Evolutionary conservation across 805 yeast genomes (phyloP).

Genomic region (Diddensiella caesifluorescens): DNA sequence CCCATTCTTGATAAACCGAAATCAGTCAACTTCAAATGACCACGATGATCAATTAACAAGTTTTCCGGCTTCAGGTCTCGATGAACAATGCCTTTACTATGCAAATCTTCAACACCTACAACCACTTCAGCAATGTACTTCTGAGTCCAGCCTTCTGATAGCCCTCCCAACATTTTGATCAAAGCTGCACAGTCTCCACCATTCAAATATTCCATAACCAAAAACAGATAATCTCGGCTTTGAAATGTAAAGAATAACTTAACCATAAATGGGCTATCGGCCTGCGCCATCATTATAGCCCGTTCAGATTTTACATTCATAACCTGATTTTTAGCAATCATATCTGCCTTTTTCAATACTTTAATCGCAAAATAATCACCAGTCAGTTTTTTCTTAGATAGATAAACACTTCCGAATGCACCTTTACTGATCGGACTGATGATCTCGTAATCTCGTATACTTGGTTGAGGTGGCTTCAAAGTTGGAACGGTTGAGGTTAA

Average conservation of each 20-base stretch:
- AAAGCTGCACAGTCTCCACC: constrained; percentile 96
- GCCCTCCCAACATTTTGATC: constrained; percentile 70
- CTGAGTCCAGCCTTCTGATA: constrained; percentile 78
- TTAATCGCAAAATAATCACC: constrained; percentile 96
- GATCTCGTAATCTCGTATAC: constrained; percentile 83
- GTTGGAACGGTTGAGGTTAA: constrained; percentile 46
- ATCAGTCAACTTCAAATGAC: constrained; percentile 90
- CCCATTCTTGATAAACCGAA: constrained; percentile 93
- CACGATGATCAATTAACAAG: constrained; percentile 72
- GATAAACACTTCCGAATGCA: constrained; percentile 92
- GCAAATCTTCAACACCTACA: constrained; percentile 86
- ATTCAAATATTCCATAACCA: constrained; percentile 93
- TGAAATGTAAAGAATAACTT: constrained; percentile 85
- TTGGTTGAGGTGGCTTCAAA: constrained; percentile 55
- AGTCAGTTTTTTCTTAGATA: constrained; percentile 75
- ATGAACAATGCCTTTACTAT: constrained; percentile 82
- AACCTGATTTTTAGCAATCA: constrained; percentile 96
- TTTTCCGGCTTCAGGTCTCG: constrained; percentile 96
- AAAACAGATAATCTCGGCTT: constrained; percentile 73
- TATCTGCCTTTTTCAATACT: constrained; percentile 84
- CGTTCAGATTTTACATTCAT: constrained; percentile 91
- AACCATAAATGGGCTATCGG: constrained; percentile 90
- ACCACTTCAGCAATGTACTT: constrained; percentile 86
- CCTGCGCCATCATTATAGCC: constrained; percentile 96
- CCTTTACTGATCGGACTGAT: constrained; percentile 93